Base-by-base conservation (phyloP, 1,139 yeast species). In the Taphrina communis region DNA sequence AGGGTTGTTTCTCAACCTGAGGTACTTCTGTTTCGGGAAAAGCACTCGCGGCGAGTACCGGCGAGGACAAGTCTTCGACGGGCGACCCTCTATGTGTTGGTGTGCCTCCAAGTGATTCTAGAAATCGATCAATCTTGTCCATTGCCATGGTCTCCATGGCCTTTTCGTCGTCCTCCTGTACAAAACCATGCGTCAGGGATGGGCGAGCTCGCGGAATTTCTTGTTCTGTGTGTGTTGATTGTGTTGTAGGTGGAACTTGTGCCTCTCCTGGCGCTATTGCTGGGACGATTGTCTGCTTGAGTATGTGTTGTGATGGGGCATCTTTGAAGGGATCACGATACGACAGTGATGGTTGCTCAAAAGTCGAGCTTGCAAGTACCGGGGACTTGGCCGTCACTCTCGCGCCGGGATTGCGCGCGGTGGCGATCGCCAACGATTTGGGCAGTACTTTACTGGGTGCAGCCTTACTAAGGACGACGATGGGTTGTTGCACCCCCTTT, bases 161-260 rank as follows among this genome's bases (percentile, higher is more conserved):
- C 48, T 53, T 31, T 36, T 63, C 61, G 19, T 63, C 67, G 48
- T 63, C 61, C 31, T 48, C 67, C 46, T 63, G 61, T 25, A 53
- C 61, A 21, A 63, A 63, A 1, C 61, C 67, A 38, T 63, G 19
- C 41, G 31, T 44, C 38, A 53, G 17, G 25, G 59, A 35, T 21
- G 55, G 46, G 21, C 52, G 51, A 35, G 67, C 8, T 25, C 46
- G 59, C 31, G 14, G 48, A 42, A 38, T 55, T 41, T 12, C 41
- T 42, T n/a, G 36, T 19, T 9, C 31, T 44, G n/a, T 59, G 51
- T 38, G 21, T 21, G 38, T 6, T 3, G n/a, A 25, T 9, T 6
- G 36, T 11, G 36, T 21, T 11, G 9, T 21, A n/a, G 38, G 35
- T 35, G 42, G 42, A 35, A n/a, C 17, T 17, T 35, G 42, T 25